Base-by-base conservation (phyloP, 768 basidiomycete genomes). In the Fibroporia radiculosa region DNA sequence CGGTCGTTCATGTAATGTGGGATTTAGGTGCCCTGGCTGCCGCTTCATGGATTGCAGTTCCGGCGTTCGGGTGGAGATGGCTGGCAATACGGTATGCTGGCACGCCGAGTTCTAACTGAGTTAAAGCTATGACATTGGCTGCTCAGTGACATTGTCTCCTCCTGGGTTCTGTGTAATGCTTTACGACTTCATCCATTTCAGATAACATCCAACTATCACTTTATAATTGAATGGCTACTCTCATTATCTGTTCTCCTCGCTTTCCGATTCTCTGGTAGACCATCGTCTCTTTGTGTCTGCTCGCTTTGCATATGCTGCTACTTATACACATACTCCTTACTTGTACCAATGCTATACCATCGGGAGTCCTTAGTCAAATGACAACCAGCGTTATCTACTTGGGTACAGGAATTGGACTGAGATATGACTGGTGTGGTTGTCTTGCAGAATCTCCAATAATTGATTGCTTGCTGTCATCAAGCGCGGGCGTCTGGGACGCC, bases 21-120 rank as follows among this genome's bases (percentile, higher is more conserved):
- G 25, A 8, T 55, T 0, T 56, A 93, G 93, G 89, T 96, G 2
- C 92, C 92, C 35, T 90, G 83, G 82, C 68, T 97, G 39, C 91
- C 92, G 2, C 66, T 98, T 16, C 88, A 97, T 63, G 93, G 95
- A 2, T 85, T 98, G 35, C 95, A 98, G 59, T 98, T 97, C 69
- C 80, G 95, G 38, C 74, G 95, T 49, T 77, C 82, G 1, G 78
- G 86, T 22, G 93, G 93, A 1, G 89, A 95, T 53, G 88, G 85
- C 0, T 97, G 93, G 93, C 92, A 96, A 64, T 97, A 98, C 64
- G 91, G 93, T 61, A 92, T 92, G 88, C 75, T 98, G 31, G 93
- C 89, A 19, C 74, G 88, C 53, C 74, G 88, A 48, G 89, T 92
- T 31, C 66, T 92, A 54, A 92, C 88, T 29, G 89, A 92, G 62